Evolutionary conservation across 2,329 filamentous ascomycete genomes (phyloP).

Genomic region (Penicillium psychrosexuale): DNA sequence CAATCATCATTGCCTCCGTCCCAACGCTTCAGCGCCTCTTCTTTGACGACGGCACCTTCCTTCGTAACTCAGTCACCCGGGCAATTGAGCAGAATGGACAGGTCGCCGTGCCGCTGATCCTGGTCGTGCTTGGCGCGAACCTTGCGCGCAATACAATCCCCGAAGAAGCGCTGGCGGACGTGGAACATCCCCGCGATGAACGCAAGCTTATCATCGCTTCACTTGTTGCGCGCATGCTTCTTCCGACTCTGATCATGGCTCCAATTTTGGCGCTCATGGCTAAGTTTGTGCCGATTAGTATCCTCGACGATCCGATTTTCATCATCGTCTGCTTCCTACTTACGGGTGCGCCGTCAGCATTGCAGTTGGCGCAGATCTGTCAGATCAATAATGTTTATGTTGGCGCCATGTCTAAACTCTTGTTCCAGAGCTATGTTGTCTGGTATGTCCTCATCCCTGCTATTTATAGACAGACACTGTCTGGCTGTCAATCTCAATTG

Average conservation of each 20-base stretch:
- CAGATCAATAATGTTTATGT: constrained; percentile 97
- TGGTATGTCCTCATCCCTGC: constrained; percentile 58
- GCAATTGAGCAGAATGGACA: constrained; percentile 81
- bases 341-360: constrained; percentile 84
- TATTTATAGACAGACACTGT: neutral
- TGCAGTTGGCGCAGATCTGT: constrained; percentile 96
- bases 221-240: constrained; percentile 82
- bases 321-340: constrained; percentile 97
- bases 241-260: constrained; percentile 89
- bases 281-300: constrained; percentile 88
- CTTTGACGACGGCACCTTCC: constrained; percentile 82
- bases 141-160: constrained; percentile 86
- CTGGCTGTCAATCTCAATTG: neutral
- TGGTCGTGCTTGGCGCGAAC: constrained; percentile 93
- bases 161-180: constrained; percentile 60
- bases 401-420: constrained; percentile 83
- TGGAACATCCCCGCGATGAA: constrained; percentile 66
- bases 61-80: constrained; percentile 88
- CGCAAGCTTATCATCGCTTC: constrained; percentile 81
- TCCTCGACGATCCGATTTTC: constrained; percentile 96
- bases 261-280: constrained; percentile 81
- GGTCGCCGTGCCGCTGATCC: constrained; percentile 89
- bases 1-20: constrained; percentile 87
- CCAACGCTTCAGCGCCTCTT: constrained; percentile 79
- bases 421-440: constrained; percentile 96